Base-by-base conservation (phyloP, 257 asterid species). In the Capsicum baccatum region DNA sequence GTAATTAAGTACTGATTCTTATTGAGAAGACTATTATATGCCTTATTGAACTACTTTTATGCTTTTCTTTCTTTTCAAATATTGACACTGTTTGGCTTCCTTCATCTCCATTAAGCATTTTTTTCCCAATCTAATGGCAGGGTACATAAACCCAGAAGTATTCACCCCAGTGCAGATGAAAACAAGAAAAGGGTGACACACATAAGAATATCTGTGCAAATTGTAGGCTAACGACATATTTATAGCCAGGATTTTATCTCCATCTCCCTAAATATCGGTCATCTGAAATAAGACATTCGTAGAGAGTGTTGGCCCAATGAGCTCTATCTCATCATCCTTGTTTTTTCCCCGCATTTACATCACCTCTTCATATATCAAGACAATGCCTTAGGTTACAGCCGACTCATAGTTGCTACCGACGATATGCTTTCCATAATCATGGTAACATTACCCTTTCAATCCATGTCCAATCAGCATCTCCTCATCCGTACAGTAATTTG, bases 251-350 rank as follows among this genome's bases (percentile, higher is more conserved):
- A 71, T 1, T 47, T 70, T 42, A 70, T 42, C 79, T 4, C 2
- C 17, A 4, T n/a, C 56, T 44, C 39, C 79, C 17, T 58, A 71
- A 71, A n/a, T 71, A 47, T 71, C n/a, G 42, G 14, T 71, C 7
- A 6, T 44, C 39, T 64, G 44, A 64, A 26, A 26, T 11, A 64
- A 26, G 79, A 48, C 79, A 71, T 44, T 70, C 5, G 33, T 44
- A 71, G 79, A 44, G 57, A 71, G 58, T 71, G 47, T 48, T 63
- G 57, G n/a, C 13, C n/a, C 79, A 54, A 90, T 87, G 90, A 83
- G 57, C 68, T 86, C 92, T 83, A 78, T 90, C 82, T 84, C 83
- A 69, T 85, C 90, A 26, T 66, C 87, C 64, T 76, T 89, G 26
- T 87, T 88, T 67, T 67, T 88, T 80, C 85, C 83, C 85, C 71